A percentile compares a stretch with the other conserved stretches of the same genome.
phyloP scores from a whole-genome alignment of 805 yeast species.

The Kuraishia molischiana region DNA sequence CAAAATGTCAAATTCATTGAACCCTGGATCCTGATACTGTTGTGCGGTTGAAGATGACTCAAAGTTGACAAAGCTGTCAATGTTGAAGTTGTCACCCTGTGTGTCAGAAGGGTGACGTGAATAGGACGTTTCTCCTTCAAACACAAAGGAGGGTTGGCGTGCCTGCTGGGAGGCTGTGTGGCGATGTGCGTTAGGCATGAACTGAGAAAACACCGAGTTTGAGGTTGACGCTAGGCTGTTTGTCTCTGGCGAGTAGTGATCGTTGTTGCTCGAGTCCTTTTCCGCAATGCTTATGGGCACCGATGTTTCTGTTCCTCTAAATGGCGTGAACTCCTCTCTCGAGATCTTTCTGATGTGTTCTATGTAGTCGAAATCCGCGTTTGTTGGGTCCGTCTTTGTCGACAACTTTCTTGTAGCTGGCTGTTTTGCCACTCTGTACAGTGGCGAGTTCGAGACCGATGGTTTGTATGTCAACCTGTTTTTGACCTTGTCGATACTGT shows the following conservation, averaged over 20 bases:
- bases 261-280: slow-evolving; percentile 5
- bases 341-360: slow-evolving; percentile 26
- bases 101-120: slow-evolving; percentile 2
- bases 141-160: not conserved
- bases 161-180: not conserved
- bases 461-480: slow-evolving; percentile 2
- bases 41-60: slow-evolving; percentile 10
- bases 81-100: slow-evolving; percentile 18
- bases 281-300: slow-evolving; percentile 14
- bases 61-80: slow-evolving; percentile 21
- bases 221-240: slow-evolving; percentile 9
- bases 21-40: slow-evolving; percentile 1
- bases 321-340: slow-evolving; percentile 21
- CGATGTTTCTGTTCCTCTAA: slow-evolving; percentile 10
- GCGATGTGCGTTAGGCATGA: slow-evolving; percentile 2
- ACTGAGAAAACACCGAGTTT: slow-evolving; percentile 12
- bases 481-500: slow-evolving; percentile 18
- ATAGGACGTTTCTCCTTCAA: not conserved
- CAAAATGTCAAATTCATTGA: slow-evolving; percentile 14
- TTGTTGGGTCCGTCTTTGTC: slow-evolving; percentile 1
- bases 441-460: not conserved
- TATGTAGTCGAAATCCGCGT: slow-evolving; percentile 22
- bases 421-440: not conserved
- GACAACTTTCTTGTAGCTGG: not conserved
- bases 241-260: slow-evolving; percentile 14